Conservation (phyloP, 352 stramenopile species). For the Chrysophaeum taylorii region DNA sequence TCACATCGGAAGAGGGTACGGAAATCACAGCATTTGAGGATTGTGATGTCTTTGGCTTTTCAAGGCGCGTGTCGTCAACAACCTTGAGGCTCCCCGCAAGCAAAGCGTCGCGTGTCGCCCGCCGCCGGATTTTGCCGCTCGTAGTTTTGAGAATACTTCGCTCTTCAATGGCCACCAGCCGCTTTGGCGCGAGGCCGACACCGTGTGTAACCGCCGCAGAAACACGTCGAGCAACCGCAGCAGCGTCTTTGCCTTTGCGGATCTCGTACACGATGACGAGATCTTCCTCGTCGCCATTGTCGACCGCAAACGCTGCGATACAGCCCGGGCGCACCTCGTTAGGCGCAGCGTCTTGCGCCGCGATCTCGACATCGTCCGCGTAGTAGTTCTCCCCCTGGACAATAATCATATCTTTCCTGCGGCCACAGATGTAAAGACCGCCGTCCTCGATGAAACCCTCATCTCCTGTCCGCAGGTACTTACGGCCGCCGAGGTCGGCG, state of each 20-base stretch:
- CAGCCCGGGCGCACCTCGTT: constrained; percentile 68
- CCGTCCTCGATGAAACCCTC: constrained; percentile 89
- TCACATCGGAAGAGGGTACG: too few relatives aligned
- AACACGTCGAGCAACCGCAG: too few relatives aligned
- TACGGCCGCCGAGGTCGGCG: neutral
- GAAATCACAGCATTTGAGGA: too few relatives aligned
- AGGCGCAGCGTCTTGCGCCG: constrained; percentile 53
- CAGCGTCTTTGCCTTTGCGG: too few relatives aligned
- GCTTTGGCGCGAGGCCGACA: constrained; percentile 49
- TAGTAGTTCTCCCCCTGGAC: constrained; percentile 93
- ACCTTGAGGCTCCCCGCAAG: too few relatives aligned
- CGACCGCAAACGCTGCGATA: constrained; percentile 73
- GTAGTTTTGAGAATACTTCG: constrained; percentile 92
- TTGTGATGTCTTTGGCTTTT: too few relatives aligned
- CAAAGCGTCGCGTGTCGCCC: too few relatives aligned
- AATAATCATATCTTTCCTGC: constrained; percentile 98
- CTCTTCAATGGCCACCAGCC: constrained; percentile 73
- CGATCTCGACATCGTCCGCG: constrained; percentile 90
- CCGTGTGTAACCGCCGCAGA: neutral
- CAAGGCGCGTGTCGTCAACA: too few relatives aligned
- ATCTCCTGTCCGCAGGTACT: constrained; percentile 88
- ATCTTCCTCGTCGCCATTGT: constrained; percentile 33
- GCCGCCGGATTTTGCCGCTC: constrained; percentile 96
- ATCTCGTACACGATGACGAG: constrained; percentile 48
- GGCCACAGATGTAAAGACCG: constrained; percentile 92